Base-by-base conservation (phyloP, 345 rosid genomes). In the Acer campestre region DNA sequence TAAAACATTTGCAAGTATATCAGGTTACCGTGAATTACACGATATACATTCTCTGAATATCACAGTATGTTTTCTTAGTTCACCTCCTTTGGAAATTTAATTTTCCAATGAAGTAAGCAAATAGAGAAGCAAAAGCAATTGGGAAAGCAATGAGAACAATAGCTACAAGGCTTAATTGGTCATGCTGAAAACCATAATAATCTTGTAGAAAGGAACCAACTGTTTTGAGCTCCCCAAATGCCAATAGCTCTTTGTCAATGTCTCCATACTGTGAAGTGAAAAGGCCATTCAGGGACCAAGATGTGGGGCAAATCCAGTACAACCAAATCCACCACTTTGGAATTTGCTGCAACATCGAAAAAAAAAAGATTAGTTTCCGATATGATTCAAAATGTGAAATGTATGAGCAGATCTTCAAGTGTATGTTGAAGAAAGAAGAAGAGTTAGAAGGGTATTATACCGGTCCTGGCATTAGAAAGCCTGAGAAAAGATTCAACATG, bases 321-420 rank as follows among this genome's bases (percentile, higher is more conserved):
- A 25, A 61, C 84, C 84, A 81, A 17, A 74, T 69, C 84, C 80
- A 81, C 81, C 84, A 81, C 46, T 63, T 77, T 0, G 81, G 84
- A 25, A 77, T 81, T 74, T 76, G 22, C 84, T 81, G 78, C 20
- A 59, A 31, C 35, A 3, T 46, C 49, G 10, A 42, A 42, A 42
- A 42, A 6, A 25, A 25, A 25, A 25, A 25, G 8, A 6, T 42
- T 42, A 42, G 46, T 42, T 42, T 42, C 46, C 10, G 46, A 42
- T 42, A 25, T 25, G 27, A 25, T 25, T 42, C 46, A 42, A 42
- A 12, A 11, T 48, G 53, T 48, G 14, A 48, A 13, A 11, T 48
- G 12, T 3, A 48, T 48, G 53, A 12, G 53, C 53, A 48, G 3
- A 48, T 48, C 22, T 62, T 25, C 27, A 25, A 25, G 10, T 49